Evolutionary conservation across 768 basidiomycete genomes (phyloP).

Genomic region (Suillus luteus): DNA sequence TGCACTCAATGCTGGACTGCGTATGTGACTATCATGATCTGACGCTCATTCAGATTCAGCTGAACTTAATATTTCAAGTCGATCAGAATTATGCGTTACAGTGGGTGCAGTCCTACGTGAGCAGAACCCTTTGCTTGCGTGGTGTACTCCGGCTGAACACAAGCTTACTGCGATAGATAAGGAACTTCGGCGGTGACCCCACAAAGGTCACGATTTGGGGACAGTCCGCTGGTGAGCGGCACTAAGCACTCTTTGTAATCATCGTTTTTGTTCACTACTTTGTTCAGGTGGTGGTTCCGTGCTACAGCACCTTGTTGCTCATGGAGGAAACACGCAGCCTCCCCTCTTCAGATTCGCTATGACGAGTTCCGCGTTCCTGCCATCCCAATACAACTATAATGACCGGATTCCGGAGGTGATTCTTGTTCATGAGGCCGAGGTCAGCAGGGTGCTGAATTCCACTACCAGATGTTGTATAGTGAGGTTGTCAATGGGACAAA

Average conservation of each 20-base stretch:
- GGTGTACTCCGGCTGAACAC: slow-evolving; percentile 1
- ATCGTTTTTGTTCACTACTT: neutral
- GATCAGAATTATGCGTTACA: slow-evolving; percentile 38
- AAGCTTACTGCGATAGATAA: slow-evolving; percentile 23
- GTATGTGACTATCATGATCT: slow-evolving; percentile 31
- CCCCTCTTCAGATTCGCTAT: slow-evolving; percentile 47
- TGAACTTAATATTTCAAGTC: slow-evolving; percentile 23
- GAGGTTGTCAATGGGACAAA: slow-evolving; percentile 37
- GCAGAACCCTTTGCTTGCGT: neutral
- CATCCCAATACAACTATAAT: slow-evolving; percentile 48
- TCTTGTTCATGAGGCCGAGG: neutral
- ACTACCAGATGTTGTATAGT: slow-evolving; percentile 33
- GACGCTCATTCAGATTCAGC: neutral
- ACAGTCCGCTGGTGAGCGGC: slow-evolving; percentile 25
- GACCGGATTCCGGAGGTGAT: slow-evolving; percentile 42
- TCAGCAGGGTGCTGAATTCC: neutral
- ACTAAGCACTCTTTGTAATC: neutral
- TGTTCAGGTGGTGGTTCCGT: slow-evolving; percentile 48
- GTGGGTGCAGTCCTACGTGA: slow-evolving; percentile 39
- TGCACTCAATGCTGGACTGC: slow-evolving; percentile 48
- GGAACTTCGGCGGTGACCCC: slow-evolving; percentile 36
- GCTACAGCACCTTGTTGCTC: slow-evolving; percentile 49
- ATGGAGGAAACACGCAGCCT: slow-evolving; percentile 46
- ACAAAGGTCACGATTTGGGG: slow-evolving; percentile 38
- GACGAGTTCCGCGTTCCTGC: slow-evolving; percentile 46